Base-by-base conservation (phyloP, 768 basidiomycete genomes). In the Leucogyrophana mollusca region DNA sequence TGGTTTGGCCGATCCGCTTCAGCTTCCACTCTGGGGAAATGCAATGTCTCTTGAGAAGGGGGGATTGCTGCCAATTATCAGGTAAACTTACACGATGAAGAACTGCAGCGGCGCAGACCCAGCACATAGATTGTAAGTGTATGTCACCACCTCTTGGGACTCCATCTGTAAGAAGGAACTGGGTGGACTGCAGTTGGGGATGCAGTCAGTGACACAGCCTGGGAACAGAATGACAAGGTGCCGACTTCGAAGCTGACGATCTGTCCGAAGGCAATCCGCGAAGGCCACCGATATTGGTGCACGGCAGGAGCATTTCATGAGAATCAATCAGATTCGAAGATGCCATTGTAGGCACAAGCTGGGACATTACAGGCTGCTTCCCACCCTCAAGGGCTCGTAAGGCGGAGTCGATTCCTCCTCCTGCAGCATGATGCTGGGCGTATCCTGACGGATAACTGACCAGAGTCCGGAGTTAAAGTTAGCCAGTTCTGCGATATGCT, bases 101-200 rank as follows among this genome's bases (percentile, higher is more conserved):
- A 83, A 74, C 36, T 76, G 70, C 27, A 79, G 44, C 4, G 75
- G 75, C 1, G 74, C 72, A 16, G 60, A 58, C 17, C 65, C 72
- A 21, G 69, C 74, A 2, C 65, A 49, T 40, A 84, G 59, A 44
- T 70, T 68, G 53, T 83, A 82, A 2, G 74, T 73, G 54, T 83
- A 84, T 14, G 40, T 49, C 9, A 52, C 35, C 4, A 47, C 17
- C 11, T 67, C 57, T 7, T 49, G 40, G 6, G 35, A 25, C 18
- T 65, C 64, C 53, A 57, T 57, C 30, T 51, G 53, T 9, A 58
- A 47, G 37, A 65, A 62, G 1, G 58, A 60, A 6, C 14, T 45
- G 16, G 54, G 35, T 4, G 21, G 46, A 30, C 63, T 64, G 39
- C n/a, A 27, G 6, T 30, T 30, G 27, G 18, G 20, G 7, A 38